These are phyloP conservation scores for Haematococcus sp. DNA, from an alignment of 139 green algal genomes.

Conservation along the genomic window DNA sequence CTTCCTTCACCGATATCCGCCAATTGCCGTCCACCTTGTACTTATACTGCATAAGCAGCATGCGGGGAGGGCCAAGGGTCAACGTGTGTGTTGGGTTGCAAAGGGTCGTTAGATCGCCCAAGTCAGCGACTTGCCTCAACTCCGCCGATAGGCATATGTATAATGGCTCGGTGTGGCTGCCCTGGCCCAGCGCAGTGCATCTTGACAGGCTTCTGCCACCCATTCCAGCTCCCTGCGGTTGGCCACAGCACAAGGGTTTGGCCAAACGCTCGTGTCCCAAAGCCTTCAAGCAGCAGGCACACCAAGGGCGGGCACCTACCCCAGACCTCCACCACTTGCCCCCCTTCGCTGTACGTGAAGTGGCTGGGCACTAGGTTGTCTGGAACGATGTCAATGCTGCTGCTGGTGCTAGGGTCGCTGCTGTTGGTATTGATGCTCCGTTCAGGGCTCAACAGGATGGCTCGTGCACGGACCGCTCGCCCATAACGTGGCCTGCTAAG, in stretches of 20 bases:
- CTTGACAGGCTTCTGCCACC: slow-evolving; percentile 7
- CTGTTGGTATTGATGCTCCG: too few relatives aligned
- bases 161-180: slow-evolving; percentile 14
- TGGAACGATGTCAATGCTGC: too few relatives aligned
- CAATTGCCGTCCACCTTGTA: slow-evolving; percentile 10
- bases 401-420: too few relatives aligned
- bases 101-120: neutral
- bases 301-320: neutral
- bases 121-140: neutral
- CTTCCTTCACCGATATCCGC: slow-evolving; percentile 10
- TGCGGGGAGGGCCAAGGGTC: neutral
- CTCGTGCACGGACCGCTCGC: too few relatives aligned
- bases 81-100: neutral
- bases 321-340: slow-evolving; percentile 5
- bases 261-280: neutral
- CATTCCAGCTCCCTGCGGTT: slow-evolving; percentile 12
- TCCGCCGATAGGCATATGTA: neutral
- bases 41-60: slow-evolving; percentile 4
- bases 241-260: neutral
- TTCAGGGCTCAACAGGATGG: too few relatives aligned
- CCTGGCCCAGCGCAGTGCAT: slow-evolving; percentile 12
- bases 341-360: too few relatives aligned
- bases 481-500: too few relatives aligned
- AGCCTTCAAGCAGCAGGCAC: neutral
- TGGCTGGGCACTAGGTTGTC: too few relatives aligned